These are phyloP conservation scores for Aureobasidium mangrovei DNA, from an alignment of 2,329 filamentous ascomycete genomes.

Conservation along the genomic window DNA sequence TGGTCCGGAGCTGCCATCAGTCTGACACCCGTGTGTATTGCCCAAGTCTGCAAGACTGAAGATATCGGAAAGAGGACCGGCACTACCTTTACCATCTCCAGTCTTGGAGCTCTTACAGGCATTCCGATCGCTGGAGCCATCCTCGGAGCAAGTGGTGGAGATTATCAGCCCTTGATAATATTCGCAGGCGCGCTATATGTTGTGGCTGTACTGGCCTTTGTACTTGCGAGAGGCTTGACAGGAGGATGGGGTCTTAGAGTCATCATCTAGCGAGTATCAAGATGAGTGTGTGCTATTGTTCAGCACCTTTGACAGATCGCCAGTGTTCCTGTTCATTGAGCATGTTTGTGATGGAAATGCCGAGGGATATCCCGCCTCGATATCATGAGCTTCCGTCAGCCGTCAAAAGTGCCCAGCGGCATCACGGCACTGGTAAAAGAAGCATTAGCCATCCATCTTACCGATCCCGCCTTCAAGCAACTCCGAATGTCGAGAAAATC, in stretches of 20 bases:
- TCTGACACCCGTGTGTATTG: constrained; percentile 26
- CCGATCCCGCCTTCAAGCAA: no score
- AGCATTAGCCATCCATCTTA: no score
- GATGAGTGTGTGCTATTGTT: no score
- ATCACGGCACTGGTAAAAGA: no score
- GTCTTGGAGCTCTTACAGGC: constrained; percentile 57
- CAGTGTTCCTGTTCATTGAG: no score
- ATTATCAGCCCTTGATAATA: constrained; percentile 24
- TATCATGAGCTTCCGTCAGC: no score
- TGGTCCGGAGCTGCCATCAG: constrained; percentile 25
- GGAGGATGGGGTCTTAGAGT: neutral
- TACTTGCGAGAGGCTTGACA: constrained; percentile 17
- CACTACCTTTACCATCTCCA: constrained; percentile 51
- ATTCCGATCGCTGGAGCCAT: constrained; percentile 54
- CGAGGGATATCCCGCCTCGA: no score
- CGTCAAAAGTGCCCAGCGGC: no score
- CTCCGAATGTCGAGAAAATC: no score
- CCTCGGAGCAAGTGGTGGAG: constrained; percentile 34
- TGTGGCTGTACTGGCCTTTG: constrained; percentile 18
- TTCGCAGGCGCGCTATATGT: constrained; percentile 23
- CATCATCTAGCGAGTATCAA: neutral
- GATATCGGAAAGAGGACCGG: constrained; percentile 54
- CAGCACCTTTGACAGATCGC: no score
- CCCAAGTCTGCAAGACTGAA: constrained; percentile 24
- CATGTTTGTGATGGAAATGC: no score